phyloP scores from a whole-genome alignment of 2,329 filamentous ascomycete genomes.

The Lachnellula suecica region DNA sequence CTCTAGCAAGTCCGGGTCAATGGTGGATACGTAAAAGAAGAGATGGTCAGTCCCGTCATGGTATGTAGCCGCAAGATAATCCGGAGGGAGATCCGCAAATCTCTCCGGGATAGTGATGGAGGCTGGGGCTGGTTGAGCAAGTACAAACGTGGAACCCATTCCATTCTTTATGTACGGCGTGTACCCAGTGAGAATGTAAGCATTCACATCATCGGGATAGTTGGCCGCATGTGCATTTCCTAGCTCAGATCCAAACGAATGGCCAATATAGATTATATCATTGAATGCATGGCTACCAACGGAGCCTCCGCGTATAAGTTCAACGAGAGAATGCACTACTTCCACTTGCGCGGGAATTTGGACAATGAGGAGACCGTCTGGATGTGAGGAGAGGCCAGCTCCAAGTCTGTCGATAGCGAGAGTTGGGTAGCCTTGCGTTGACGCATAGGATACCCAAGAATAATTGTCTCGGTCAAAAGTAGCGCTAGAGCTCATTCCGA shows the following conservation, averaged over 20 bases:
- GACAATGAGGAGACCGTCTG: slow-evolving; percentile 1
- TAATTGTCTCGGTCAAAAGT: not conserved
- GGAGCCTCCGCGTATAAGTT: no score
- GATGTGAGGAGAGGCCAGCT: not conserved
- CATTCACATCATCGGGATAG: no score
- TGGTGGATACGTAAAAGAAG: not conserved
- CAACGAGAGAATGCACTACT: no score
- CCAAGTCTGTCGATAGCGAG: slow-evolving; percentile 7
- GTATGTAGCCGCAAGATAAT: not conserved
- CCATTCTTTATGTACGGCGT: no score
- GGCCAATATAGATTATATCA: no score
- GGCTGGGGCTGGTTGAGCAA: not conserved
- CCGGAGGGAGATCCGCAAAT: not conserved
- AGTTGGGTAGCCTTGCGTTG: slow-evolving; percentile 5
- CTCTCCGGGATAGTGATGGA: not conserved
- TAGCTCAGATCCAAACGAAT: no score
- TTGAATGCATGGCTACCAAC: no score
- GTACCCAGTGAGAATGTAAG: no score
- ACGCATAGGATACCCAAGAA: not conserved
- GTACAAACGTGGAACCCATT: not conserved
- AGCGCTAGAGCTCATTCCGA: not conserved
- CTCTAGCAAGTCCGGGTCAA: not conserved
- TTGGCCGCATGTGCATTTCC: no score
- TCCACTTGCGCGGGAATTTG: no score
- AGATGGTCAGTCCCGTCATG: not conserved